These are phyloP conservation scores for Penstemon eatonii DNA, from an alignment of 257 asterid genomes.

Conservation along the genomic window DNA sequence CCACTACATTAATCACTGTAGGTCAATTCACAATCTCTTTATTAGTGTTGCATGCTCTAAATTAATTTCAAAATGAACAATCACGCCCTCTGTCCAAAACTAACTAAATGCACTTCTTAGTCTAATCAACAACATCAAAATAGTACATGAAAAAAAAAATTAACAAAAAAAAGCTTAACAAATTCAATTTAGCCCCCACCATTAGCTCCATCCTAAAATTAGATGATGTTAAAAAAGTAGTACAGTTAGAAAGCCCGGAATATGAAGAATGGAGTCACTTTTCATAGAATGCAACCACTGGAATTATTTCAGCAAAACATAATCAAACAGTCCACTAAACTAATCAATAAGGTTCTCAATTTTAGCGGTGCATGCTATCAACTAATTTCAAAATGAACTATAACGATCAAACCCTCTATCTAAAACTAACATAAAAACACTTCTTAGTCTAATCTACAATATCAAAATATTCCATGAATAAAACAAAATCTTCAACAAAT, in stretches of 20 bases:
- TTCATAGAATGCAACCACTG: neutral
- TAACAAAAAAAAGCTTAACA: slow-evolving; percentile 10
- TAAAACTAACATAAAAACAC: too few relatives aligned
- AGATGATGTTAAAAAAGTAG: neutral
- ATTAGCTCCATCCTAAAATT: slow-evolving; percentile 57
- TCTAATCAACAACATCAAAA: too few relatives aligned
- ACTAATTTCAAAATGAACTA: neutral
- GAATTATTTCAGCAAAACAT: neutral
- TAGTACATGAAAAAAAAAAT: slow-evolving; percentile 27
- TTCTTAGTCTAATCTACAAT: too few relatives aligned
- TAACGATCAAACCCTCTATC: too few relatives aligned
- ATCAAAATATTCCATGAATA: too few relatives aligned
- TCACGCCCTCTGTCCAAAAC: too few relatives aligned
- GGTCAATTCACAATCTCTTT: slow-evolving; percentile 38
- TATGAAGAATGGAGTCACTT: neutral
- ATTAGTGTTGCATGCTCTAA: neutral
- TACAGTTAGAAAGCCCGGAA: neutral
- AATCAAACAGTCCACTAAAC: neutral
- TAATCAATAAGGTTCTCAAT: neutral
- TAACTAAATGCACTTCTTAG: too few relatives aligned
- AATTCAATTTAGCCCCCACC: slow-evolving; percentile 43
- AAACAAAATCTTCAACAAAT: too few relatives aligned
- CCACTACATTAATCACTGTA: neutral
- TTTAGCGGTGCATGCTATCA: neutral
- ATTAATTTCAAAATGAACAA: neutral